A percentile compares a stretch with the other conserved stretches of the same genome.
phyloP scores from a whole-genome alignment of 1,284 basidiomycete species.

The Apiotrichum gracile region DNA sequence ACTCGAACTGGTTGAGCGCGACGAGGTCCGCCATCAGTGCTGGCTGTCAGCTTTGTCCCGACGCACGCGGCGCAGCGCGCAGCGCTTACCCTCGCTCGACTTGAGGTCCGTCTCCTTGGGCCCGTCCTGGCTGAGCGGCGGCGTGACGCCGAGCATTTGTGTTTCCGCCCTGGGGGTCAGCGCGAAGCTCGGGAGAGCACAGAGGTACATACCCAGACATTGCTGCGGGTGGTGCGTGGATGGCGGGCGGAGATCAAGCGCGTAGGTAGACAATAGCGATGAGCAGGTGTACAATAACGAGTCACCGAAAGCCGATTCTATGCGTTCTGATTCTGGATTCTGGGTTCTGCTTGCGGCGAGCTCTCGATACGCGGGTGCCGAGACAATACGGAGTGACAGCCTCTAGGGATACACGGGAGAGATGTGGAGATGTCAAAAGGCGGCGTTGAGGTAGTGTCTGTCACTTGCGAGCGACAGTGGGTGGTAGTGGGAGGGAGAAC shows the following conservation, averaged over 20 bases:
- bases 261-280: background rate
- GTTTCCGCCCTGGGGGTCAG: conserved; percentile 14
- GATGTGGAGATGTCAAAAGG: no score
- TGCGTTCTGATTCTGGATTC: no score
- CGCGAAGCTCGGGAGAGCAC: background rate
- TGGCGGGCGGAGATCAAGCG: background rate
- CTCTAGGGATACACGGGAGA: no score
- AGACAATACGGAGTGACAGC: no score
- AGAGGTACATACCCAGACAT: conserved; percentile 9
- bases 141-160: conserved; percentile 57
- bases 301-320: no score
- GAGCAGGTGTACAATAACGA: background rate
- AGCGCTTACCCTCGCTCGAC: conserved; percentile 68
- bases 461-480: no score
- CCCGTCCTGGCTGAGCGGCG: conserved; percentile 78
- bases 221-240: background rate
- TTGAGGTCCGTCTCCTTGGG: conserved; percentile 61
- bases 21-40: conserved; percentile 68
- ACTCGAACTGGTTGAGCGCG: conserved; percentile 82
- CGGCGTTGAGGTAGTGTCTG: no score
- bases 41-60: conserved; percentile 9
- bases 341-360: no score
- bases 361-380: no score
- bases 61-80: background rate
- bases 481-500: background rate